These are phyloP conservation scores for Geotrichum australiense DNA, from an alignment of 1,139 yeast genomes.

Conservation along the genomic window DNA sequence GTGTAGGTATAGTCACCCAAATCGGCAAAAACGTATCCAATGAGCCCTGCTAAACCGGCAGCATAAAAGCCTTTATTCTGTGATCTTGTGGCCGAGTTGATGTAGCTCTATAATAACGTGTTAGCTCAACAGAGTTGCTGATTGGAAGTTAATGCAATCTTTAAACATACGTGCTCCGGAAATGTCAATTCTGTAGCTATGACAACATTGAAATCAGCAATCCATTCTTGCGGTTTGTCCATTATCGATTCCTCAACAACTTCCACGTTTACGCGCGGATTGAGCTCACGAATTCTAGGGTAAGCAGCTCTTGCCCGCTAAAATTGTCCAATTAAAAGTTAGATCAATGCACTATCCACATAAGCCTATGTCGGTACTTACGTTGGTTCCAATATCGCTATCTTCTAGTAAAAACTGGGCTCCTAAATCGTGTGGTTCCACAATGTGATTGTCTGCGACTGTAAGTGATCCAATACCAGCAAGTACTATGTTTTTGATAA, in stretches of 20 bases:
- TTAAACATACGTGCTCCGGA: constrained; percentile 30
- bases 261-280: constrained; percentile 58
- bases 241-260: constrained; percentile 37
- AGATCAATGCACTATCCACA: no score
- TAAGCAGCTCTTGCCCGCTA: constrained; percentile 50
- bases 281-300: constrained; percentile 57
- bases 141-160: constrained; percentile 29
- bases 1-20: constrained; percentile 44
- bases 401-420: constrained; percentile 71
- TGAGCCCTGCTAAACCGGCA: constrained; percentile 69
- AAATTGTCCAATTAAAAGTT: background rate
- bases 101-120: constrained; percentile 10
- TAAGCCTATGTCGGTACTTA: constrained; percentile 18
- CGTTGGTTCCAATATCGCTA: constrained; percentile 31
- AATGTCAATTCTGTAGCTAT: constrained; percentile 63
- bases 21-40: constrained; percentile 77
- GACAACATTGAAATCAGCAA: constrained; percentile 58
- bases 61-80: constrained; percentile 60
- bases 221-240: constrained; percentile 38
- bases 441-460: constrained; percentile 52
- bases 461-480: constrained; percentile 83
- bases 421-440: constrained; percentile 59
- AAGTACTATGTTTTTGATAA: constrained; percentile 74
- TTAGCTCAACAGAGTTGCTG: constrained; percentile 2
- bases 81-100: constrained; percentile 50